Evolutionary conservation across 495 filamentous ascomycete genomes (phyloP).

Genomic region (Amorphotheca resinae): DNA sequence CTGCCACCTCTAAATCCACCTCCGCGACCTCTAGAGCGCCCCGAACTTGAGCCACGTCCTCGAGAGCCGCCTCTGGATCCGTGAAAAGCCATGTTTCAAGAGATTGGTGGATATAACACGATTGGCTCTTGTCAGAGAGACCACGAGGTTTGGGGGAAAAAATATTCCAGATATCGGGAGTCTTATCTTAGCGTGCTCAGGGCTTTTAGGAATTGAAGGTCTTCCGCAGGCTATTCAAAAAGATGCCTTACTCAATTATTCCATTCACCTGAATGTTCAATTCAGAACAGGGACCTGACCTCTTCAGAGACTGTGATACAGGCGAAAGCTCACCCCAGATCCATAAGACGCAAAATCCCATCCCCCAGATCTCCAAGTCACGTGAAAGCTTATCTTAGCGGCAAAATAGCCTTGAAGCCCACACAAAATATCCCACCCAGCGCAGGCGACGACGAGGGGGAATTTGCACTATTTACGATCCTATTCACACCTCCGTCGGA

Average conservation of each 20-base stretch:
- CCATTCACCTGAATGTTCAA: too few species aligned
- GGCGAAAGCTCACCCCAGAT: too few species aligned
- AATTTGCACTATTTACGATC: background rate
- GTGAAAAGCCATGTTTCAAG: constrained; percentile 17
- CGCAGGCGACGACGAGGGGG: background rate
- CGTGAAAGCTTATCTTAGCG: constrained; percentile 25
- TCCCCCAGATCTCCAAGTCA: too few species aligned
- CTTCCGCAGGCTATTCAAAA: too few species aligned
- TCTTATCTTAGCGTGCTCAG: constrained; percentile 14
- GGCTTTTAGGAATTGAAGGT: too few species aligned
- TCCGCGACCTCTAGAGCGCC: constrained; percentile 24
- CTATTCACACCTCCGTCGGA: constrained; percentile 5
- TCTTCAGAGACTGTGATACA: too few species aligned
- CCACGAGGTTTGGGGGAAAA: constrained; percentile 3
- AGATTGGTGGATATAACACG: background rate
- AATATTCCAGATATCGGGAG: background rate
- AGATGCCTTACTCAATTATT: too few species aligned
- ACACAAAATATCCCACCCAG: background rate
- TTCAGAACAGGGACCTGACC: too few species aligned
- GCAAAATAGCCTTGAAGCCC: constrained; percentile 4
- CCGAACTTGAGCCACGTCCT: constrained; percentile 13
- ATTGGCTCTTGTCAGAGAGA: background rate
- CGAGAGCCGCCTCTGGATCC: constrained; percentile 19
- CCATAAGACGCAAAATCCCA: too few species aligned
- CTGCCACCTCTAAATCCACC: constrained; percentile 21